Base-by-base conservation (phyloP, 305 asterid genomes). In the Fraxinus paxiana region DNA sequence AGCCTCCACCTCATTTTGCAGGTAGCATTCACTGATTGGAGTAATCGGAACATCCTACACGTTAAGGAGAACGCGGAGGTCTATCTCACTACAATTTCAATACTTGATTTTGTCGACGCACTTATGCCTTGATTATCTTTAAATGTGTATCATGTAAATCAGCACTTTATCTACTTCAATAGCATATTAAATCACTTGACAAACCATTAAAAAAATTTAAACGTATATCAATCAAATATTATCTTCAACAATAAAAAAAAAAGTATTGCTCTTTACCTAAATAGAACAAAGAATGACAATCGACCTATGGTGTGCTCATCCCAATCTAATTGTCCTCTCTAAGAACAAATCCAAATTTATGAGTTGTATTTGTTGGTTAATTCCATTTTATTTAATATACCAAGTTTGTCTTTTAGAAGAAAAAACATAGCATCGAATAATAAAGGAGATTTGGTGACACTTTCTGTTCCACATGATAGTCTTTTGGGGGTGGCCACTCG, bases 401-500 rank as follows among this genome's bases (percentile, higher is more conserved):
- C 41, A 4, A 30, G 8, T 4, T 9, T 15, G 18, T 67, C 37
- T 28, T 10, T 7, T 10, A 12, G 18, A 69, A 30, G 12, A 65
- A 67, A 67, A 69, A 69, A 69, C 41, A 69, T 17, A 30, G 5
- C 17, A 13, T 69, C 10, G 10, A 69, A 69, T 69, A 15, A 37
- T 69, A 4, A 69, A 69, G 22, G 74, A 54, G 30, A 35, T n/a
- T 37, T 22, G 59, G 41, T 8, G 71, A 43, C 33, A 74, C 70
- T 63, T 78, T 78, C 6, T 41, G 79, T 51, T 73, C 65, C 74
- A 61, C 77, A 38, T 65, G 71, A 30, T 37, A 20, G 24, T 38
- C 71, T 72, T 72, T 72, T 77, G 35, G 75, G 43, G 34, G 41
- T 48, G 75, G 43, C 38, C 70, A 72, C 76, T 63, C 33, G 54